These are phyloP conservation scores for Schizosaccharomyces lindneri DNA, from an alignment of 805 yeast species.

Conservation along the genomic window DNA sequence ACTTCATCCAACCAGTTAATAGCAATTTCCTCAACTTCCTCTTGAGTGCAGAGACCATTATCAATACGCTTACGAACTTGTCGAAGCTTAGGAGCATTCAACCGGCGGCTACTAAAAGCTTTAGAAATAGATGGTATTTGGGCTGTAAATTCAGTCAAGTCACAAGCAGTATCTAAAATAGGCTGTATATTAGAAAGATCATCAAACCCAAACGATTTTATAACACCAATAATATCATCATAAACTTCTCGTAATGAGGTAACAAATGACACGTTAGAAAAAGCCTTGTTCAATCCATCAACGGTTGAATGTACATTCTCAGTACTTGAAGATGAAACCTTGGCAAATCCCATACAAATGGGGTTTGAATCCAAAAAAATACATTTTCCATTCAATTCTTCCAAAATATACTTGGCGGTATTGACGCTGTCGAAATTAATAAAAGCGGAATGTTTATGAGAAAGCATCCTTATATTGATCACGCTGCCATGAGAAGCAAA, in stretches of 20 bases:
- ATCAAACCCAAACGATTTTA: not conserved
- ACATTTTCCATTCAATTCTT: conserved; percentile 63
- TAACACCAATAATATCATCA: not conserved
- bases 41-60: conserved; percentile 23
- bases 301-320: not conserved
- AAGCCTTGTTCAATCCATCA: not conserved
- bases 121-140: not conserved
- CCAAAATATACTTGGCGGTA: conserved; percentile 55
- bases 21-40: conserved; percentile 60
- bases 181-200: not conserved
- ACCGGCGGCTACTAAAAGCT: not conserved
- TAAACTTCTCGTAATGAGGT: not conserved
- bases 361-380: conserved; percentile 48
- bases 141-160: not conserved
- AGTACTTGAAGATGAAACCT: conserved; percentile 16
- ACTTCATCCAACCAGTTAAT: conserved; percentile 66
- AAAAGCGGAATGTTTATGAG: conserved; percentile 23
- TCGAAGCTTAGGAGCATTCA: conserved; percentile 15
- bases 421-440: conserved; percentile 53
- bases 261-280: not conserved
- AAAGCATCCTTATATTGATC: conserved; percentile 34
- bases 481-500: conserved; percentile 38
- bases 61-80: conserved; percentile 63
- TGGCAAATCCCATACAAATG: conserved; percentile 66
- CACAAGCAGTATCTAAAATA: not conserved